Percentiles rank a stretch among this genome's conserved stretches.
These are phyloP conservation scores for Intubia oerlemansii DNA, from an alignment of 2,329 filamentous ascomycete species.

Conservation along the genomic window DNA sequence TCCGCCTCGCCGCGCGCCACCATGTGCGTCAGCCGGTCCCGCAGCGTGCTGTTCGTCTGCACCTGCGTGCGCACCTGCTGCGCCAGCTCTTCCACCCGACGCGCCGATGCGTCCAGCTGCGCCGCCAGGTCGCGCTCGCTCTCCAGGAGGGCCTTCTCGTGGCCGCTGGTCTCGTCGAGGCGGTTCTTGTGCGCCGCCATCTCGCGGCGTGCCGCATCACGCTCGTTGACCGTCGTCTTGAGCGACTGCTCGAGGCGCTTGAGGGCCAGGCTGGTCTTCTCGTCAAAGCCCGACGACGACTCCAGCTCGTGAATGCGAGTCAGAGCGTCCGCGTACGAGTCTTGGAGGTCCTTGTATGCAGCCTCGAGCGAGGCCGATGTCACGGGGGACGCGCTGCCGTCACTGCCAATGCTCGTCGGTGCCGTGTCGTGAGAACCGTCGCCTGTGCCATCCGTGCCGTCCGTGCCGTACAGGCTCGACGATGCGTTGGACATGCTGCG, in stretches of 20 bases:
- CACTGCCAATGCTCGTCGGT: slow-evolving; percentile 1
- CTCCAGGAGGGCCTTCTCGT: slow-evolving; percentile 32
- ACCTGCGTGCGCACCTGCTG: slow-evolving; percentile 63
- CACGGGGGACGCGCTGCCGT: slow-evolving; percentile 31
- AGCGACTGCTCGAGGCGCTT: slow-evolving; percentile 47
- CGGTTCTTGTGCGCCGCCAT: slow-evolving; percentile 38
- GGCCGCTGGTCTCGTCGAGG: slow-evolving; percentile 32
- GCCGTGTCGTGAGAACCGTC: too few relatives aligned
- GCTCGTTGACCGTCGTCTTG: slow-evolving; percentile 45
- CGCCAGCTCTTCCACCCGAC: slow-evolving; percentile 54
- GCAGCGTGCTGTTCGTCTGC: slow-evolving; percentile 52
- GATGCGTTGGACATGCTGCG: slow-evolving; percentile 11
- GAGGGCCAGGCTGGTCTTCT: slow-evolving; percentile 40
- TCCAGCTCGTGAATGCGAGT: slow-evolving; percentile 46
- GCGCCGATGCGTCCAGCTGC: slow-evolving; percentile 52
- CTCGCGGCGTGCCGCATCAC: slow-evolving; percentile 49
- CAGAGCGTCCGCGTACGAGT: slow-evolving; percentile 45
- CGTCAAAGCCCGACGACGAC: slow-evolving; percentile 27
- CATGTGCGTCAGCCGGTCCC: slow-evolving; percentile 55
- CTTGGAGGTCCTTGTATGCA: slow-evolving; percentile 56
- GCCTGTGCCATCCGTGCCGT: slow-evolving; percentile 8
- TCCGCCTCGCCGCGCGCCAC: slow-evolving; percentile 69
- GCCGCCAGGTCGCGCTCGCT: slow-evolving; percentile 43
- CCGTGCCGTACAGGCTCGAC: slow-evolving; percentile 6
- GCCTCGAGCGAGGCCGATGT: slow-evolving; percentile 52